phyloP scores from a whole-genome alignment of 345 rosid species.

The Salix brachista region DNA sequence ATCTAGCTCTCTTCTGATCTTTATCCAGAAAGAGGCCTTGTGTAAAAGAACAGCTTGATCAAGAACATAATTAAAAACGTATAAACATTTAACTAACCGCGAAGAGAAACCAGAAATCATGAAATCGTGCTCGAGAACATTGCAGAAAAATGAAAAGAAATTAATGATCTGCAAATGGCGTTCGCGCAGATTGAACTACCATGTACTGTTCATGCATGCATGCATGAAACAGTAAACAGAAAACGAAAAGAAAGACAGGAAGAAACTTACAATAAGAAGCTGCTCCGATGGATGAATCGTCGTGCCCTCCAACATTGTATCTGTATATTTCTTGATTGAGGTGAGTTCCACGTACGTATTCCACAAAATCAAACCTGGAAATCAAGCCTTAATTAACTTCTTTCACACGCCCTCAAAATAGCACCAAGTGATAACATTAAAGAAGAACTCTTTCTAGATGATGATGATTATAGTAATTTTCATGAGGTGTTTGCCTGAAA shows the following conservation, averaged over 20 bases:
- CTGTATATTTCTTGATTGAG: background rate
- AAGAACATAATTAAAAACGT: background rate
- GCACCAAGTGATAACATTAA: background rate
- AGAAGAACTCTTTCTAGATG: constrained; percentile 5
- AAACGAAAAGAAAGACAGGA: background rate
- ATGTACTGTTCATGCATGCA: background rate
- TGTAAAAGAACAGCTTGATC: background rate
- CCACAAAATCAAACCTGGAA: background rate
- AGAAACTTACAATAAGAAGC: constrained; percentile 32
- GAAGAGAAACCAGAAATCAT: background rate
- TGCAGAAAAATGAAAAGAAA: background rate
- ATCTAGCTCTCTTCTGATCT: background rate
- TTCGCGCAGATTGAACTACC: background rate
- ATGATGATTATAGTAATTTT: background rate
- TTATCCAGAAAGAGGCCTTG: background rate
- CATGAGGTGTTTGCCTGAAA: background rate
- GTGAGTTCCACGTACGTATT: background rate
- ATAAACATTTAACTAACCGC: background rate
- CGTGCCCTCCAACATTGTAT: constrained; percentile 44
- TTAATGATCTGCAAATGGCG: background rate
- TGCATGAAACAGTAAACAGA: background rate
- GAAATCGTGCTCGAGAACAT: background rate
- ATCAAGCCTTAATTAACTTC: background rate
- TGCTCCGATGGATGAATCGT: constrained; percentile 38
- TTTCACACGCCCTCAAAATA: background rate